Percentiles rank a stretch among this genome's conserved stretches.
Evolutionary conservation across 2,329 filamentous ascomycete species (phyloP).

Genomic region (Penicillium occitanis): DNA sequence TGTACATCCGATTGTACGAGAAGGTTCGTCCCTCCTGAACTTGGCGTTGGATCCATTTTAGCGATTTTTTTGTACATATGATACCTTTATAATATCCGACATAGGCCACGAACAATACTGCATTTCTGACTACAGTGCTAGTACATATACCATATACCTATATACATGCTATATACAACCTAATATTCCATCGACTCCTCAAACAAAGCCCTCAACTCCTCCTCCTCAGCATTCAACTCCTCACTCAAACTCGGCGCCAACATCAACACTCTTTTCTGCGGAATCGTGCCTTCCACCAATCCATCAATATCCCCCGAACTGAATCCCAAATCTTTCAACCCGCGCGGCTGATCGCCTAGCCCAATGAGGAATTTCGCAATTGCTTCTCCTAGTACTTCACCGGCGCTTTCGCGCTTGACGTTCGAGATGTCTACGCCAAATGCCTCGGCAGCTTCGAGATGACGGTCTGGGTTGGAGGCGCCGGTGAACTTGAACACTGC

Average conservation of each 20-base stretch:
- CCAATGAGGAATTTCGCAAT: slow-evolving; percentile 75
- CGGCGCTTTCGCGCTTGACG: slow-evolving; percentile 85
- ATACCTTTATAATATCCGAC: background rate
- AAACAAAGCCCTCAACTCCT: slow-evolving; percentile 69
- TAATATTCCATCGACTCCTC: slow-evolving; percentile 59
- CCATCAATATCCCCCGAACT: slow-evolving; percentile 70
- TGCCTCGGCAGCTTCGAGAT: slow-evolving; percentile 81
- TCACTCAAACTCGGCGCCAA: slow-evolving; percentile 77
- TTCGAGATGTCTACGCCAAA: slow-evolving; percentile 89
- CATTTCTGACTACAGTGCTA: background rate
- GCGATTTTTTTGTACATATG: background rate
- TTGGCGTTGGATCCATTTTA: slow-evolving; percentile 3
- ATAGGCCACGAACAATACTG: background rate
- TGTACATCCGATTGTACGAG: background rate
- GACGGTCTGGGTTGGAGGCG: slow-evolving; percentile 86
- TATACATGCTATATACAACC: background rate
- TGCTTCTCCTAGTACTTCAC: slow-evolving; percentile 82
- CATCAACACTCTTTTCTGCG: slow-evolving; percentile 87
- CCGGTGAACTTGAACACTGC: slow-evolving; percentile 93
- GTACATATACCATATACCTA: background rate
- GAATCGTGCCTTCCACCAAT: slow-evolving; percentile 90
- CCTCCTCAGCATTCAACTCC: slow-evolving; percentile 68
- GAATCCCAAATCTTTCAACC: slow-evolving; percentile 82
- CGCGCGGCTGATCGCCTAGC: slow-evolving; percentile 86
- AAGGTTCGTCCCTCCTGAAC: background rate